Evolutionary conservation across 352 stramenopile genomes (phyloP).

Genomic region (Aphanomyces euteiches): DNA sequence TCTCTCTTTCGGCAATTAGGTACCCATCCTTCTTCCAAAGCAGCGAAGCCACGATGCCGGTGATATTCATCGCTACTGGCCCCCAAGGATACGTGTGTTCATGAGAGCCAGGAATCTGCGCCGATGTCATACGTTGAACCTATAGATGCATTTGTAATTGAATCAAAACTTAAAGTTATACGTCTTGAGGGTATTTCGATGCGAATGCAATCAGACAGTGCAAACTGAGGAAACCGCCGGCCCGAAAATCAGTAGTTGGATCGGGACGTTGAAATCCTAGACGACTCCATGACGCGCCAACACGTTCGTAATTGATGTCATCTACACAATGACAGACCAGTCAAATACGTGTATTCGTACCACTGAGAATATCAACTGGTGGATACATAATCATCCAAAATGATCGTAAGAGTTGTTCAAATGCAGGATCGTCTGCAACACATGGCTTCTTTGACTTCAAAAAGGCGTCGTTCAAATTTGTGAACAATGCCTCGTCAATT

Average conservation of each 20-base stretch:
- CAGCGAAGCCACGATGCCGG: slow-evolving; percentile 69
- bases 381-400: slow-evolving; percentile 69
- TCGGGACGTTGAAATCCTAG: slow-evolving; percentile 80
- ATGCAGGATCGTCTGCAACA: slow-evolving; percentile 52
- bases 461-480: slow-evolving; percentile 66
- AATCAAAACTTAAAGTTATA: slow-evolving; percentile 8
- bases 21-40: slow-evolving; percentile 82
- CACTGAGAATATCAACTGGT: slow-evolving; percentile 13
- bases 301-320: slow-evolving; percentile 48
- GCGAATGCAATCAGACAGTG: slow-evolving; percentile 81
- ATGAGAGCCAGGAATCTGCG: slow-evolving; percentile 71
- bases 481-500: slow-evolving; percentile 33
- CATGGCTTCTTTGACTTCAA: slow-evolving; percentile 65
- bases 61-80: slow-evolving; percentile 81
- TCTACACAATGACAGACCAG: neutral
- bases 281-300: slow-evolving; percentile 72
- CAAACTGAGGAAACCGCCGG: slow-evolving; percentile 72
- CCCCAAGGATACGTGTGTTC: slow-evolving; percentile 82
- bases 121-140: slow-evolving; percentile 57
- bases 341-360: neutral
- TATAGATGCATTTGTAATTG: neutral
- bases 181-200: slow-evolving; percentile 58
- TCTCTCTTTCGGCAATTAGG: slow-evolving; percentile 51
- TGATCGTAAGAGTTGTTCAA: slow-evolving; percentile 55
- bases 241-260: slow-evolving; percentile 81